Evolutionary conservation across 345 rosid genomes (phyloP).

Genomic region (Populus alba): DNA sequence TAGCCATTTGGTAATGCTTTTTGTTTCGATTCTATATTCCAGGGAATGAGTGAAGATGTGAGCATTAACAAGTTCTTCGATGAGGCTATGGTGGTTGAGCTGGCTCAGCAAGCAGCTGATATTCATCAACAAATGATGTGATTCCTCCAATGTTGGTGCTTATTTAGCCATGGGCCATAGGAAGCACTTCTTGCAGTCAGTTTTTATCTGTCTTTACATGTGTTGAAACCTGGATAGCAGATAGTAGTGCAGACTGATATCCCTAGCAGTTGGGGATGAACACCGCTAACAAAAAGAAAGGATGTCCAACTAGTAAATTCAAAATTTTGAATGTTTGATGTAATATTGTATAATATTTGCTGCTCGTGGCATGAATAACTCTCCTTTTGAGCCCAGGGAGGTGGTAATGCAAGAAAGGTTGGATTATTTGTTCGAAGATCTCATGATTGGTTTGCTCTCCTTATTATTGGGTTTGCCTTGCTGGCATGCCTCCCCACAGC

Average conservation of each 20-base stretch:
- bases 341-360: neutral
- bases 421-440: neutral
- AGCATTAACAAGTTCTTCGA: constrained; percentile 87
- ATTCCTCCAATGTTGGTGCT: neutral
- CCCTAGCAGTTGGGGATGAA: neutral
- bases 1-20: neutral
- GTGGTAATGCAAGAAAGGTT: neutral
- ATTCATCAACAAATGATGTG: constrained; percentile 72
- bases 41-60: constrained; percentile 95
- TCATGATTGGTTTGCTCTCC: neutral
- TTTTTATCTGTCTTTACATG: neutral
- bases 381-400: neutral
- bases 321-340: neutral
- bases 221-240: neutral
- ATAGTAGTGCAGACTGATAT: neutral
- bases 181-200: neutral
- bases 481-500: neutral
- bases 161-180: neutral
- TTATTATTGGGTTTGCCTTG: neutral
- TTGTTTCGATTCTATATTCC: constrained; percentile 3
- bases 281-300: neutral
- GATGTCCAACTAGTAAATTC: neutral
- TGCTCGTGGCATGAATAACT: neutral
- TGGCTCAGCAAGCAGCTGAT: constrained; percentile 81
- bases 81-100: constrained; percentile 84